A percentile compares a stretch with the other conserved stretches of the same genome.
phyloP scores from a whole-genome alignment of 177 flowering plant genomes.

The Vitis hybrid region DNA sequence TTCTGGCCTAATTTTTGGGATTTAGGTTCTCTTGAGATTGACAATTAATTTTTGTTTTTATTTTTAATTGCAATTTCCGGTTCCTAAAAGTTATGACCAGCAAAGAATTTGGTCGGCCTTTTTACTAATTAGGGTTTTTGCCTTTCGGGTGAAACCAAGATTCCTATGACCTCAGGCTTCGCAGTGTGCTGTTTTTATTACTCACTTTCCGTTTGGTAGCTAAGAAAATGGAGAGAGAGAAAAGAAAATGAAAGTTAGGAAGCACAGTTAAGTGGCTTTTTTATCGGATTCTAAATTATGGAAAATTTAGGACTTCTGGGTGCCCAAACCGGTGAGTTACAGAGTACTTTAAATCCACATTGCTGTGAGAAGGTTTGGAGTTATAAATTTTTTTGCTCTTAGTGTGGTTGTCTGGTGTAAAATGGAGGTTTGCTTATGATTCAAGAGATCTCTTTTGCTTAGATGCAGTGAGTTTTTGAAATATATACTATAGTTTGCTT shows the following conservation, averaged over 20 bases:
- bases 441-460: constrained; percentile 5
- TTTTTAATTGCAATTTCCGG: neutral
- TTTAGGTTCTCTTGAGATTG: no score
- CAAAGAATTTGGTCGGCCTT: neutral
- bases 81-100: neutral
- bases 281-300: no score
- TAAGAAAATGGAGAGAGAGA: no score
- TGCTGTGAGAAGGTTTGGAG: neutral
- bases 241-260: neutral
- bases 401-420: neutral
- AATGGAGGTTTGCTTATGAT: neutral
- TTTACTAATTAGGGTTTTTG: neutral
- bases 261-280: no score
- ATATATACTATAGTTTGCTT: neutral
- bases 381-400: neutral
- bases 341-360: neutral
- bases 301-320: no score
- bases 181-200: neutral
- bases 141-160: neutral
- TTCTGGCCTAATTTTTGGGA: neutral
- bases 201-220: neutral
- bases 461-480: neutral
- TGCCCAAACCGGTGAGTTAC: no score
- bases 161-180: neutral
- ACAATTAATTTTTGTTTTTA: no score